Base-by-base conservation (phyloP, 768 basidiomycete species). In the Mycena crocata region DNA sequence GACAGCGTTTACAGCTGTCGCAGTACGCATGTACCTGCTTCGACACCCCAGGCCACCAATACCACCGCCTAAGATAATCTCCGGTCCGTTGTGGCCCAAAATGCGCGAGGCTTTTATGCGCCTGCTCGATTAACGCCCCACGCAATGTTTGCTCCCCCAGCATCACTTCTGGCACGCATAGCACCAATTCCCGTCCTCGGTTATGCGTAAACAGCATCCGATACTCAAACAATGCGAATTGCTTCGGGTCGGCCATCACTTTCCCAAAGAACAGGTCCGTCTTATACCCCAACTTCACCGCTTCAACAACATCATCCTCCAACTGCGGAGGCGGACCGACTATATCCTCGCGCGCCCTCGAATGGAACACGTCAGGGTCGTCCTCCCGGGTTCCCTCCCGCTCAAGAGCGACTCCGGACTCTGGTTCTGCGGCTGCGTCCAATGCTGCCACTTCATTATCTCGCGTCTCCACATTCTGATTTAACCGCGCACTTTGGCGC, bases 91-190 rank as follows among this genome's bases (percentile, higher is more conserved):
- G 69, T 1, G 50, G 19, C 0, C 79, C 74, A 28, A 79, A 75
- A 48, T 83, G 81, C 0, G 81, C 82, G 0, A 84, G 62, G 0
- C 71, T 62, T 1, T 13, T 14, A 52, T 83, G 81, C 0, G 75
- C 77, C n/a, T 77, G 64, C 6, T 66, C 45, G 5, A 79, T 42
- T 4, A 68, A 13, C 48, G 45, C 7, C 28, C 30, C 34, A 26
- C n/a, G 45, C 26, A 49, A 15, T 24, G 31, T 19, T 35, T 37
- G 13, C 52, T 64, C 3, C 13, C 57, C 15, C 57, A 69, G 19
- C 69, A 50, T 44, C 71, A 14, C n/a, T 54, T 26, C 34, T 59
- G 50, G 78, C 5, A 77, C 64, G 56, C 76, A 75, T 5, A 74
- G 14, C 12, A 71, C 71, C 0, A 59, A 44, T 0, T 58, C 57